Evolutionary conservation across 345 rosid species (phyloP).

Genomic region (Populus pruinosa): DNA sequence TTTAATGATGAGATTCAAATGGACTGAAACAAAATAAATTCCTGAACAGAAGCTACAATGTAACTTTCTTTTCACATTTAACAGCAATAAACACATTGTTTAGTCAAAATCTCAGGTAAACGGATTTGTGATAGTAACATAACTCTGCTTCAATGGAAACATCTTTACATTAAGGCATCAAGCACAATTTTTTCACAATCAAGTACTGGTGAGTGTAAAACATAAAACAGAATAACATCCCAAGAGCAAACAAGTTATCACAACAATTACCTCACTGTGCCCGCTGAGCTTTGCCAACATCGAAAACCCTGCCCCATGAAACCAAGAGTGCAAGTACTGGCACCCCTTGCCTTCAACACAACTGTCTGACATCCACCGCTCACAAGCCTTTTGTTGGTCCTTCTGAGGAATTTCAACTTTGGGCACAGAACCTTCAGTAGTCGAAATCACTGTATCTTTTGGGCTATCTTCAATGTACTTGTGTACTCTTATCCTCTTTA

Average conservation of each 20-base stretch:
- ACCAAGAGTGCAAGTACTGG: slow-evolving; percentile 31
- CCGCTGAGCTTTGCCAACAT: slow-evolving; percentile 36
- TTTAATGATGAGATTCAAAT: background rate
- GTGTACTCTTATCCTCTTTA: background rate
- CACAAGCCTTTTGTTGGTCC: slow-evolving; percentile 12
- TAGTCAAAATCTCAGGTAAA: no score
- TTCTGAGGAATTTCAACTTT: background rate
- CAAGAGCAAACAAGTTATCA: background rate
- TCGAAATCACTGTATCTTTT: background rate
- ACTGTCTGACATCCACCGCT: slow-evolving; percentile 24
- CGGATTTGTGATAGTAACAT: no score
- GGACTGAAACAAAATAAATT: background rate
- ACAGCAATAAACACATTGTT: background rate
- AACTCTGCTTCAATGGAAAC: no score
- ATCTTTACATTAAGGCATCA: no score
- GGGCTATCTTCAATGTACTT: background rate
- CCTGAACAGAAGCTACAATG: background rate
- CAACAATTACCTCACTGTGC: slow-evolving; percentile 28
- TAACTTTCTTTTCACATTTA: background rate
- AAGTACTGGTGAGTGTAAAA: no score
- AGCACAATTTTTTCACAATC: no score
- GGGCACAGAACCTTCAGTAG: background rate
- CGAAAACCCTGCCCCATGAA: slow-evolving; percentile 22
- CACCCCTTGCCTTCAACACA: slow-evolving; percentile 33
- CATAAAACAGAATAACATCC: no score